Evolutionary conservation across 1,284 basidiomycete species (phyloP), one percentile per base, ranked within the genome.

Genomic region (Exsudoporus floridanus): DNA sequence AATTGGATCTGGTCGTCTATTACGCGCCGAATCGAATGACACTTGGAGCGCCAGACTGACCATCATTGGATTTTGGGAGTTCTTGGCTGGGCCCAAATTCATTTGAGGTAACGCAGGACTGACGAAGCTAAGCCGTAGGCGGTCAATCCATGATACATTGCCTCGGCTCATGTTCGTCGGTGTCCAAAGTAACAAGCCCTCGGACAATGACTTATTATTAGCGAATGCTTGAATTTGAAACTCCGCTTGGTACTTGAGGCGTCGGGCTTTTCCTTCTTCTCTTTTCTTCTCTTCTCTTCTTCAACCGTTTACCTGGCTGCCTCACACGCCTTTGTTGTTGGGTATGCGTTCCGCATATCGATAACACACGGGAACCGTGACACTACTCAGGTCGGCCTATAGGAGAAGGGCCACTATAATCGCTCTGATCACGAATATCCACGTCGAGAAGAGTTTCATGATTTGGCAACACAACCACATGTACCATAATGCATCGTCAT

Each of bases 361-460:
- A 67, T 80, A 73, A 75, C 65, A 63, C 67, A 65, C 60, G 74
- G 77, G 59, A 54, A 53, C 37, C 63, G 73, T 73, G 76, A 72
- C 60, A 58, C 60, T 63, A 61, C 53, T 61, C 59, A 65, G 75
- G 78, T 73, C 74, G 80, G 82, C 76, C 69, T 59, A 79, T 80
- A 88, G 55, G 44, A 57, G 74, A 70, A 60, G 43, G 70, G 82
- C 86, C 86, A 78, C 75, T 70, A 81, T 88, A 88, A 89, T 88
- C 86, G 81, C 86, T 88, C 83, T 76, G 70, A 83, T 82, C 81
- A 79, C 84, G 75, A 61, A 65, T 62, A 63, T 66, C 69, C 67
- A 88, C 84, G 84, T 77, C 61, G 81, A 80, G 74, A 80, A 78
- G 86, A 86, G 86, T 88, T 89, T 89, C 86, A 88, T 88, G 83